phyloP scores from a whole-genome alignment of 345 rosid species.

The Limnanthes douglasii region DNA sequence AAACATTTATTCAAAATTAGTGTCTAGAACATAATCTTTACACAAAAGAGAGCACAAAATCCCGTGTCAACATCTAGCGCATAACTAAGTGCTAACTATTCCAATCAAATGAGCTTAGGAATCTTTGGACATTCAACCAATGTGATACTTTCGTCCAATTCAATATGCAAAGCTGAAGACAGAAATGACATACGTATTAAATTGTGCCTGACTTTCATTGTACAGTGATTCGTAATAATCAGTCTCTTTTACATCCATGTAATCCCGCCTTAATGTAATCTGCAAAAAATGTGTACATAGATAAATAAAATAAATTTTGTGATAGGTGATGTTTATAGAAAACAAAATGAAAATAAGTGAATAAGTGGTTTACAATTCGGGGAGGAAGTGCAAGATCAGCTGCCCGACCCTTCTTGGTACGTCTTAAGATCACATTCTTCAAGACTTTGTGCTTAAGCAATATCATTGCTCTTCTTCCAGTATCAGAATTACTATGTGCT shows the following conservation, averaged over 20 bases:
- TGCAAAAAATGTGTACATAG: slow-evolving; percentile 20
- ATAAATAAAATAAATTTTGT: too few relatives aligned
- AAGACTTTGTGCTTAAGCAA: slow-evolving; percentile 77
- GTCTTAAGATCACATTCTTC: slow-evolving; percentile 55
- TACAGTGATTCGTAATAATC: slow-evolving; percentile 81
- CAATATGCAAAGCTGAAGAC: slow-evolving; percentile 4
- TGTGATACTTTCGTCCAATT: not conserved
- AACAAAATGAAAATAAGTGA: slow-evolving; percentile 6
- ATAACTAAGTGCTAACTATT: too few relatives aligned
- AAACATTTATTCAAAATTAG: slow-evolving; percentile 1
- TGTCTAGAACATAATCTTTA: not conserved
- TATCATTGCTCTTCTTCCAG: slow-evolving; percentile 72
- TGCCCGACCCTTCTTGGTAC: slow-evolving; percentile 91
- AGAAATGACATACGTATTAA: slow-evolving; percentile 53
- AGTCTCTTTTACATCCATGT: slow-evolving; percentile 63
- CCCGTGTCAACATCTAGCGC: not conserved
- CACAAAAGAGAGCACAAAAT: slow-evolving; percentile 7
- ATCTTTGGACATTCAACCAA: not conserved
- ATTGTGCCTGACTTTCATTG: slow-evolving; percentile 77
- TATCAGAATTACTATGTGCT: slow-evolving; percentile 21
- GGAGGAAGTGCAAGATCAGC: slow-evolving; percentile 99
- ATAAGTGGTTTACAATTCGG: slow-evolving; percentile 43
- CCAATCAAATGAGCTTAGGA: too few relatives aligned
- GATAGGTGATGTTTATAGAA: too few relatives aligned
- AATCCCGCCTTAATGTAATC: slow-evolving; percentile 76